Conservation (phyloP, 2,329 filamentous ascomycete genomes). For the Hyphodiscus sp. region DNA sequence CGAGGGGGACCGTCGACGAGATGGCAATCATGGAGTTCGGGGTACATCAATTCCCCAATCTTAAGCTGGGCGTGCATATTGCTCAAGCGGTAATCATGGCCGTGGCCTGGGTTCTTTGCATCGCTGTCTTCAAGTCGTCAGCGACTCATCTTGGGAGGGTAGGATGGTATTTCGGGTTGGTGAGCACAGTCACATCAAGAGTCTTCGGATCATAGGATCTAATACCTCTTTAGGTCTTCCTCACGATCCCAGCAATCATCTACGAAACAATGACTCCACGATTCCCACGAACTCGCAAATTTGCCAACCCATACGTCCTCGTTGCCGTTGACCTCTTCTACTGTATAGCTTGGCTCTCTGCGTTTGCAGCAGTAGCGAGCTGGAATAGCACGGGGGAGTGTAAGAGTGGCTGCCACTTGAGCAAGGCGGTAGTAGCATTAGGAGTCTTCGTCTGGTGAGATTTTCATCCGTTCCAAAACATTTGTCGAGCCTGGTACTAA, state of each 20-base stretch:
- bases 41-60: slow-evolving; percentile 27
- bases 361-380: slow-evolving; percentile 58
- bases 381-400: slow-evolving; percentile 54
- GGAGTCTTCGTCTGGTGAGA: slow-evolving; percentile 55
- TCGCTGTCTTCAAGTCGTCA: slow-evolving; percentile 49
- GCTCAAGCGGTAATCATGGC: slow-evolving; percentile 49
- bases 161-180: slow-evolving; percentile 59
- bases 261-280: slow-evolving; percentile 60
- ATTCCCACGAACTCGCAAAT: slow-evolving; percentile 53
- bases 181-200: slow-evolving; percentile 32
- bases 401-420: slow-evolving; percentile 49
- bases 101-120: slow-evolving; percentile 52
- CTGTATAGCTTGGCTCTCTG: slow-evolving; percentile 58
- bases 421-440: slow-evolving; percentile 56
- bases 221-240: slow-evolving; percentile 47
- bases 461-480: not conserved
- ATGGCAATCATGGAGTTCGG: slow-evolving; percentile 25
- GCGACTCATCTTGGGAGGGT: slow-evolving; percentile 49
- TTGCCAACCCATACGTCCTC: slow-evolving; percentile 58
- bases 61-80: slow-evolving; percentile 51
- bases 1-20: too few relatives aligned
- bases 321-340: slow-evolving; percentile 51
- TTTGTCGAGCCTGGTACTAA: slow-evolving; percentile 6
- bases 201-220: not conserved
- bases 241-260: slow-evolving; percentile 57